A percentile compares a stretch with the other conserved stretches of the same genome.
phyloP scores from a whole-genome alignment of 2,329 filamentous ascomycete species.

The Fusarium equiseti region DNA sequence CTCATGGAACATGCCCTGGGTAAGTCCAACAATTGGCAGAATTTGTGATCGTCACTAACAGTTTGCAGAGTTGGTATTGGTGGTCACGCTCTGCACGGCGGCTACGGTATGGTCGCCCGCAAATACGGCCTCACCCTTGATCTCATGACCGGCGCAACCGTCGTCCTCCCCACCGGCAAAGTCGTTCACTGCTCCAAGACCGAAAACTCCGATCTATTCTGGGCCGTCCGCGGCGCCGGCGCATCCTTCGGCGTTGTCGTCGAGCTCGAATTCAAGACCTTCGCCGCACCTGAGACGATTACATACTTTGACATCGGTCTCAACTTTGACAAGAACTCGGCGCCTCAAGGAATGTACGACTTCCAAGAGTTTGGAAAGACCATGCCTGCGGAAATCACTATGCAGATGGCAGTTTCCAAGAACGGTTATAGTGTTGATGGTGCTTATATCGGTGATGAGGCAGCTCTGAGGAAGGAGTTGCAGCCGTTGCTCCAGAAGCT shows the following conservation, averaged over 20 bases:
- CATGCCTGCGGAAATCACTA: conserved; percentile 47
- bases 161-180: conserved; percentile 47
- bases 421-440: conserved; percentile 44
- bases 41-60: conserved; percentile 4
- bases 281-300: conserved; percentile 35
- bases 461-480: conserved; percentile 29
- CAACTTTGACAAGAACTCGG: conserved; percentile 39
- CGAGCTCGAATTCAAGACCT: conserved; percentile 49
- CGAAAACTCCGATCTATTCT: conserved; percentile 47
- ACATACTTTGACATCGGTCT: conserved; percentile 43
- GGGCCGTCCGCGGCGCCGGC: conserved; percentile 49
- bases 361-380: conserved; percentile 49
- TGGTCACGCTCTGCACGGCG: conserved; percentile 49
- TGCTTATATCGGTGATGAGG: conserved; percentile 41
- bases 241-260: conserved; percentile 51
- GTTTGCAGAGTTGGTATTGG: conserved; percentile 45
- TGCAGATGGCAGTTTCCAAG: conserved; percentile 43
- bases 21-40: conserved; percentile 41
- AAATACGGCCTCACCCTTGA: conserved; percentile 49
- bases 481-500: conserved; percentile 40
- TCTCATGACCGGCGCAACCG: conserved; percentile 47
- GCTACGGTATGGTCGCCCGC: conserved; percentile 51
- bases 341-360: conserved; percentile 36
- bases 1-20: conserved; percentile 66
- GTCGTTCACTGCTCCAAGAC: conserved; percentile 46